These are phyloP conservation scores for Lachnellula occidentalis DNA, from an alignment of 2,329 filamentous ascomycete species.

Conservation along the genomic window DNA sequence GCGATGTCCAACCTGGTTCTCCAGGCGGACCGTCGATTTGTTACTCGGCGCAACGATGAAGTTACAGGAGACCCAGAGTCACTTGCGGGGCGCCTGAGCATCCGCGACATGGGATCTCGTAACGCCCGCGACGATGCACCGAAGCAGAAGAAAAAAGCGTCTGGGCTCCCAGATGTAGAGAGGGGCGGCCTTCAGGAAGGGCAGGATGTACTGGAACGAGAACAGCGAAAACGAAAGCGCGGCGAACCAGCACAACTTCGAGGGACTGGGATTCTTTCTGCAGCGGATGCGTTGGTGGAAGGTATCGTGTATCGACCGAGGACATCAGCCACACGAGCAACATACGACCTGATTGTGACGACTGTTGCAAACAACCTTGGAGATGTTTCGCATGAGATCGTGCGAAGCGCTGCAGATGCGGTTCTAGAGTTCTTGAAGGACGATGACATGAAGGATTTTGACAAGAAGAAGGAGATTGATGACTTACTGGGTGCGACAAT, in stretches of 20 bases:
- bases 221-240: constrained; percentile 80
- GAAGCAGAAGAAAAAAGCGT: constrained; percentile 68
- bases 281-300: constrained; percentile 81
- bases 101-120: constrained; percentile 88
- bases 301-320: constrained; percentile 87
- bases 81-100: constrained; percentile 85
- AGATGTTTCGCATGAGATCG: constrained; percentile 86
- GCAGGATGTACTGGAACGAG: constrained; percentile 73
- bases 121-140: constrained; percentile 75
- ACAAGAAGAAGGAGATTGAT: constrained; percentile 97
- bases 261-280: constrained; percentile 73
- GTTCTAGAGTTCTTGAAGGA: constrained; percentile 90
- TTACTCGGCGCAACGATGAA: constrained; percentile 88
- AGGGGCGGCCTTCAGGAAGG: constrained; percentile 73
- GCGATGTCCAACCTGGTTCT: constrained; percentile 99
- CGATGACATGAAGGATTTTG: constrained; percentile 91
- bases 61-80: constrained; percentile 96
- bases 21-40: constrained; percentile 96
- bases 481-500: constrained; percentile 82
- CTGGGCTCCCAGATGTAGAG: constrained; percentile 64
- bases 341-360: constrained; percentile 90
- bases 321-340: constrained; percentile 84
- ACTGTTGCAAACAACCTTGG: constrained; percentile 84
- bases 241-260: constrained; percentile 65
- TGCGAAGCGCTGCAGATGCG: constrained; percentile 89